phyloP scores from a whole-genome alignment of 768 basidiomycete species.

The Suillus placidus region DNA sequence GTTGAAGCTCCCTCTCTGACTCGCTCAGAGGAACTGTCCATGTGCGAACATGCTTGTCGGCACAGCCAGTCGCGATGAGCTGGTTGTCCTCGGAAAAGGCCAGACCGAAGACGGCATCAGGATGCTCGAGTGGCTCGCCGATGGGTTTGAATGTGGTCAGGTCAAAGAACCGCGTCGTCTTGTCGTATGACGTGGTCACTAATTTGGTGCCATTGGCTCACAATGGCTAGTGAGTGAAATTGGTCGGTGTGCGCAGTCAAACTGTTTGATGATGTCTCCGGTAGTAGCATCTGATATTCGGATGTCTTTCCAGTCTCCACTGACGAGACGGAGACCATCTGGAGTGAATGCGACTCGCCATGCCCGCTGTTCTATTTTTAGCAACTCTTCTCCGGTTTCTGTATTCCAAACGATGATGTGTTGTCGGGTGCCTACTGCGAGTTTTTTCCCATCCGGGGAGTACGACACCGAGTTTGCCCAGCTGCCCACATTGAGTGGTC shows the following conservation, averaged over 20 bases:
- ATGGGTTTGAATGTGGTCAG: background rate
- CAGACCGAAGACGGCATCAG: accelerated
- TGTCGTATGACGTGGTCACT: background rate
- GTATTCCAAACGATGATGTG: conserved; percentile 5
- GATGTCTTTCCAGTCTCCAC: background rate
- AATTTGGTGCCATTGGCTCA: background rate
- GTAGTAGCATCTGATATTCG: background rate
- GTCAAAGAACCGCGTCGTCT: background rate
- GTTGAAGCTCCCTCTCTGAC: background rate
- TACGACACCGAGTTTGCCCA: accelerated
- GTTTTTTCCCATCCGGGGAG: background rate
- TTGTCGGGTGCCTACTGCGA: conserved; percentile 11
- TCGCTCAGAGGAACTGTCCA: background rate
- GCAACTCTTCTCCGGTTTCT: background rate
- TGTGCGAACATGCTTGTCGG: background rate
- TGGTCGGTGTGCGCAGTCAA: background rate
- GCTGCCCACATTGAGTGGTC: background rate
- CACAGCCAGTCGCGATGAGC: background rate
- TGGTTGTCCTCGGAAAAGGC: background rate
- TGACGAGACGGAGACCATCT: background rate
- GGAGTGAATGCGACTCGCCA: background rate
- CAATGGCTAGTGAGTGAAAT: background rate
- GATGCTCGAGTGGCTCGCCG: background rate
- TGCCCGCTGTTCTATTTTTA: background rate
- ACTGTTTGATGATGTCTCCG: background rate